Conservation (phyloP, 352 stramenopile species). For the Globisporangium nagaii region DNA sequence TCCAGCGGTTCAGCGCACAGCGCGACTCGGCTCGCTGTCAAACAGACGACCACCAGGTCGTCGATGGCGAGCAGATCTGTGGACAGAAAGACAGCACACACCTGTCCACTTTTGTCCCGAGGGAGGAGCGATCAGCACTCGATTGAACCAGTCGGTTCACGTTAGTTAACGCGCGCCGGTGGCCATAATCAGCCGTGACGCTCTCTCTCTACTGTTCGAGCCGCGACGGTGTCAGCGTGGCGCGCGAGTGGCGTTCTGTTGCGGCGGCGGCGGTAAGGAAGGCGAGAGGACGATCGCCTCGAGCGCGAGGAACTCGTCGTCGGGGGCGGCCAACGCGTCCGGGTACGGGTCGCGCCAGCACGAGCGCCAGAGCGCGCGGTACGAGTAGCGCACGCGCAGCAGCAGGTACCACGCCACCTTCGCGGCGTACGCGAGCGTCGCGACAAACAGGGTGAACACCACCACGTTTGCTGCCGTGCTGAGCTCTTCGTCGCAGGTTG, state of each 20-base stretch:
- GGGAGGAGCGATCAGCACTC: no score
- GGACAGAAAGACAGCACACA: no score
- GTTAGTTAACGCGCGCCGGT: no score
- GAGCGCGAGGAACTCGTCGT: slow-evolving; percentile 20
- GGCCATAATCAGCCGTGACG: no score
- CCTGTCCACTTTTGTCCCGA: no score
- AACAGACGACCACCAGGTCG: no score
- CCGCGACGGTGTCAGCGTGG: no score
- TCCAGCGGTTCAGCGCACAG: no score
- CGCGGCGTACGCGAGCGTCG: slow-evolving; percentile 23
- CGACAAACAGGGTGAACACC: slow-evolving; percentile 27
- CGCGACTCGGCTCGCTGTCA: no score
- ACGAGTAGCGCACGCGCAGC: slow-evolving; percentile 26
- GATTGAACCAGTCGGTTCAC: no score
- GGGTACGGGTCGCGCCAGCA: slow-evolving; percentile 29
- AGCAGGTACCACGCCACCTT: slow-evolving; percentile 37
- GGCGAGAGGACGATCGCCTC: slow-evolving; percentile 11
- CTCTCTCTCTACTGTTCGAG: no score
- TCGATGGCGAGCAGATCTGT: no score
- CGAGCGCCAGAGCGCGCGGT: slow-evolving; percentile 21
- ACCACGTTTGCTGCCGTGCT: slow-evolving; percentile 22
- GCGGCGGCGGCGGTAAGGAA: not conserved
- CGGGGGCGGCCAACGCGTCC: slow-evolving; percentile 16
- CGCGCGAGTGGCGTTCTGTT: not conserved
- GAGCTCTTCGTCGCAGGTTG: slow-evolving; percentile 28